Base-by-base conservation (phyloP, 208 protist genomes). In the Wallacemonas sp. region DNA sequence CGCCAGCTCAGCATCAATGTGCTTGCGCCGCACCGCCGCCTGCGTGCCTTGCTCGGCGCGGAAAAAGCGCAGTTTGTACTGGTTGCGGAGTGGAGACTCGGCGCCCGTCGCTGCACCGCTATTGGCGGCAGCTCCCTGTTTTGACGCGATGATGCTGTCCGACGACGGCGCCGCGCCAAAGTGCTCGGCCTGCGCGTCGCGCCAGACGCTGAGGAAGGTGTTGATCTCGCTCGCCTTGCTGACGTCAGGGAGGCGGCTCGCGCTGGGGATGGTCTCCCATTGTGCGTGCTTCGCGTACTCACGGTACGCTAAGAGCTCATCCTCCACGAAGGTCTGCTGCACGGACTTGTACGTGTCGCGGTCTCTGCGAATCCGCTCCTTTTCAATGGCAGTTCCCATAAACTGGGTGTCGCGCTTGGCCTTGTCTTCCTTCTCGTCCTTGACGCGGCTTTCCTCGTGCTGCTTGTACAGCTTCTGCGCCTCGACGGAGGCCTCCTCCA, bases 121-220 rank as follows among this genome's bases (percentile, higher is more conserved):
- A 31, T 42, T 68, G 41, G 14, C 39, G 16, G 25, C 12, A 20
- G 0, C 23, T 8, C 18, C 18, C 11, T 42, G 65, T 1, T 26
- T 46, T 4, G 70, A 68, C 12, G 61, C 52, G 25, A 85, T 65
- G 1, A 91, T 63, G 1, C 81, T 88, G 10, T 79, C 41, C 8
- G 72, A 70, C 8, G 72, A 70, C 1, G 38, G 57, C 18, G 71
- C 66, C 1, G 3, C 38, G 28, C 79, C 70, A 54, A 67, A 55
- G 55, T 75, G 65, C 4, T 72, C 64, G 50, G 84, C 57, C 7
- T 89, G 68, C 16, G 61, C 36, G 23, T 85, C 80, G n/a, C 76
- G 72, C 92, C 92, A 97, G 14, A 86, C 86, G 33, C 71, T 78
- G 25, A 97, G 80, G 59, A 96, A 97, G 0, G 87, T 84, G 72